A percentile compares a stretch with the other conserved stretches of the same genome.
Evolutionary conservation across 2,329 filamentous ascomycete species (phyloP).

Genomic region (Diatrype stigma): DNA sequence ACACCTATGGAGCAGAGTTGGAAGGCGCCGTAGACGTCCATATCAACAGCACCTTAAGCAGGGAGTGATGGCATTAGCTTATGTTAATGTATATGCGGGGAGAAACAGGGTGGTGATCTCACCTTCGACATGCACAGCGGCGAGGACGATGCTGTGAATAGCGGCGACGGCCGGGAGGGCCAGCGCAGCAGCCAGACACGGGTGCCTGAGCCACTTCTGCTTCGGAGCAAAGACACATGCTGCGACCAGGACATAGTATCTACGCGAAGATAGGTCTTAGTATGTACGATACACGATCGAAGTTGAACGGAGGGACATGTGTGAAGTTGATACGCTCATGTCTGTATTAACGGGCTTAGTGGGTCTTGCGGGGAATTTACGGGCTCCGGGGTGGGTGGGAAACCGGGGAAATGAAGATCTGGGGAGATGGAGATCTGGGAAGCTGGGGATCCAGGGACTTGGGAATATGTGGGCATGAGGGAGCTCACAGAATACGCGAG

Average conservation of each 20-base stretch:
- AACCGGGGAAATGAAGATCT: too few species aligned
- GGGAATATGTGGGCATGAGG: background rate
- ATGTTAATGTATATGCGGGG: background rate
- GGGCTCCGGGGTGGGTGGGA: background rate
- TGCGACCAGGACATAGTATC: constrained; percentile 61
- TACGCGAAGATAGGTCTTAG: constrained; percentile 8
- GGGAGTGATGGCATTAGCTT: constrained; percentile 1
- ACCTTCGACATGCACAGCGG: constrained; percentile 56
- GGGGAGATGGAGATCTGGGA: too few species aligned
- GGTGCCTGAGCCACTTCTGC: constrained; percentile 56
- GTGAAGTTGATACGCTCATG: too few species aligned
- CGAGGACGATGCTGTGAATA: constrained; percentile 59
- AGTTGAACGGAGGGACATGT: background rate
- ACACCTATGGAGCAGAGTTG: constrained; percentile 65
- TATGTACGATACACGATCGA: background rate
- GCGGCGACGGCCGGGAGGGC: constrained; percentile 61
- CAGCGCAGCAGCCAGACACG: constrained; percentile 59
- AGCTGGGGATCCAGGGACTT: too few species aligned
- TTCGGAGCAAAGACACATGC: constrained; percentile 61
- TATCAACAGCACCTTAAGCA: constrained; percentile 54
- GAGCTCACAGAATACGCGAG: constrained; percentile 31
- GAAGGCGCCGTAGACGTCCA: constrained; percentile 66
- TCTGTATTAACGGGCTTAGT: too few species aligned
- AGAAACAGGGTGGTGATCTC: constrained; percentile 18
- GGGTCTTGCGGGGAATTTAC: background rate